These are phyloP conservation scores for Paecilomyces variotii DNA, from an alignment of 2,329 filamentous ascomycete species.

Conservation along the genomic window DNA sequence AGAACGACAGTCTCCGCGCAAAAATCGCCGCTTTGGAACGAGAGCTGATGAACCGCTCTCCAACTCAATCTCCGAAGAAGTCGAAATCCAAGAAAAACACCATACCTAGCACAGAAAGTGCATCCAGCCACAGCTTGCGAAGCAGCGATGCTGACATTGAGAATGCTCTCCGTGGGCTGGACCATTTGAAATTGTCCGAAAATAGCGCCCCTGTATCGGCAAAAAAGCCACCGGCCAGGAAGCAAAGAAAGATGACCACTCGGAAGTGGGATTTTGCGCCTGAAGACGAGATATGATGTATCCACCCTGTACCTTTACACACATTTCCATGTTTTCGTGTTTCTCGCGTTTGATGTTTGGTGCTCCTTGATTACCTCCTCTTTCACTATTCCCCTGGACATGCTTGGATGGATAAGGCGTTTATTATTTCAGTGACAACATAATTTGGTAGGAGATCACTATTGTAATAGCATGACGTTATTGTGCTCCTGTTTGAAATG, in stretches of 20 bases:
- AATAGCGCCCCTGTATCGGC: conserved; percentile 20
- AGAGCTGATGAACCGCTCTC: conserved; percentile 57
- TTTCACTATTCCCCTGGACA: neutral
- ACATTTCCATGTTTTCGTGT: neutral
- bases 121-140: conserved; percentile 20
- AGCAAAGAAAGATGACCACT: conserved; percentile 37
- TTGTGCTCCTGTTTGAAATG: neutral
- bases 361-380: conserved; percentile 7
- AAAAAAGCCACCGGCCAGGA: conserved; percentile 27
- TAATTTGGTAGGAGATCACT: neutral
- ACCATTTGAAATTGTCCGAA: conserved; percentile 30
- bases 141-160: conserved; percentile 34
- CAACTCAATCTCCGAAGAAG: conserved; percentile 43
- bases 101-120: conserved; percentile 11
- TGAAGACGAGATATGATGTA: conserved; percentile 27
- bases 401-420: neutral
- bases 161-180: conserved; percentile 30
- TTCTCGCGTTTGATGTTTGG: neutral
- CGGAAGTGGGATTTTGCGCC: conserved; percentile 41
- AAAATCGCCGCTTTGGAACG: conserved; percentile 59
- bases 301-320: neutral
- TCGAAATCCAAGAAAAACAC: conserved; percentile 25
- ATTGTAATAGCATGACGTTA: neutral
- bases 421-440: neutral
- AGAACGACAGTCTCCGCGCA: conserved; percentile 61